These are phyloP conservation scores for Chalaropsis ovoidea DNA, from an alignment of 2,329 filamentous ascomycete species.

Conservation along the genomic window DNA sequence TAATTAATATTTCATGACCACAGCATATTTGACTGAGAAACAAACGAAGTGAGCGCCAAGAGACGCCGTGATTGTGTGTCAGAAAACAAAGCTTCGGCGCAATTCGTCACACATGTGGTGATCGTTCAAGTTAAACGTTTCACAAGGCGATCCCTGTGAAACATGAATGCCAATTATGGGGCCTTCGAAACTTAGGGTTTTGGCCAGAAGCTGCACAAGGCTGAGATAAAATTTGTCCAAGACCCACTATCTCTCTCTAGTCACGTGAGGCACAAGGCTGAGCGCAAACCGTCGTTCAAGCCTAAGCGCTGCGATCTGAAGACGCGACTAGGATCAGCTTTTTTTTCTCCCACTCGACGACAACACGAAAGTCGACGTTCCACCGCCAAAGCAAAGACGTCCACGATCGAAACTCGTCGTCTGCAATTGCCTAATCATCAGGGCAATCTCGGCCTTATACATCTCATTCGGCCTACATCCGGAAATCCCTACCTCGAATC, in stretches of 20 bases:
- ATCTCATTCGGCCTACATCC: not conserved
- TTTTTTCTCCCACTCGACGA: not conserved
- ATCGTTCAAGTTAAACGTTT: not conserved
- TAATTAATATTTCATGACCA: not conserved
- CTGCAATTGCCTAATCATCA: not conserved
- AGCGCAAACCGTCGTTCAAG: conserved; percentile 2
- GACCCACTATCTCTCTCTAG: not conserved
- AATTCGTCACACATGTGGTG: not conserved
- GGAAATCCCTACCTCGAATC: not conserved
- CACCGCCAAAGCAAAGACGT: not conserved
- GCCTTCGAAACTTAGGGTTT: not conserved
- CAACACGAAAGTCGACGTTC: not conserved
- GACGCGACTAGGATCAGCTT: conserved; percentile 4
- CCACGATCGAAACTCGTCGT: not conserved
- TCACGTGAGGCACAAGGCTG: conserved; percentile 22
- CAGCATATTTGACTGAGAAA: not conserved
- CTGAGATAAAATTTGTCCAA: not conserved
- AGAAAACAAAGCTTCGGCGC: not conserved
- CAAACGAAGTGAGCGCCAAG: too few relatives aligned
- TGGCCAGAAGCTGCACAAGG: conserved; percentile 8
- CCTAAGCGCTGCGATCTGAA: not conserved
- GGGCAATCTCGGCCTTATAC: not conserved
- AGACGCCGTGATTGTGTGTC: too few relatives aligned
- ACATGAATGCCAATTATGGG: not conserved
- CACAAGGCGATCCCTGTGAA: not conserved